Evolutionary conservation across 192 early-diverging fungal genomes (phyloP).

Genomic region (Umbelopsis ramanniana): DNA sequence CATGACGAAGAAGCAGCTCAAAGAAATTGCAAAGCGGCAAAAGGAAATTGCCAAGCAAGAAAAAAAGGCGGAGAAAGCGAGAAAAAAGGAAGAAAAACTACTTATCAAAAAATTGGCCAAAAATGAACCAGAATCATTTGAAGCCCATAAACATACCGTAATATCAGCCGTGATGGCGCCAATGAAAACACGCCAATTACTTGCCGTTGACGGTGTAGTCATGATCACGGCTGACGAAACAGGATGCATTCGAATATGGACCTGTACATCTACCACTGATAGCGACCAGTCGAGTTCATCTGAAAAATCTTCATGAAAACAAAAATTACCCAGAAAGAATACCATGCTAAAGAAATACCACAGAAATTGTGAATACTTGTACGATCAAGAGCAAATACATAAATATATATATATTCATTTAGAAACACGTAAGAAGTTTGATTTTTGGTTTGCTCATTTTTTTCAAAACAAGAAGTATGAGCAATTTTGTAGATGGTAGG

Average conservation of each 20-base stretch:
- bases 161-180: conserved; percentile 67
- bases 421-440: too few relatives aligned
- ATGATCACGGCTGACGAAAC: conserved; percentile 4
- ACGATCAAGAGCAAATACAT: too few relatives aligned
- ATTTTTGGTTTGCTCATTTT: too few relatives aligned
- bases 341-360: too few relatives aligned
- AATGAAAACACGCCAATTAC: conserved; percentile 56
- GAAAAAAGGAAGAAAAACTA: conserved; percentile 16
- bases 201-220: conserved; percentile 40
- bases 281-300: background rate
- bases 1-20: background rate
- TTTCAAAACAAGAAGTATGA: too few relatives aligned
- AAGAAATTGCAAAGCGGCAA: background rate
- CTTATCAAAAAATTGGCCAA: conserved; percentile 16
- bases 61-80: conserved; percentile 30
- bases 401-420: too few relatives aligned
- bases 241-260: conserved; percentile 18
- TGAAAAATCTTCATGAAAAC: background rate
- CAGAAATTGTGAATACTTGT: too few relatives aligned
- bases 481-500: too few relatives aligned
- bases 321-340: background rate
- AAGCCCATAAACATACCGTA: conserved; percentile 57
- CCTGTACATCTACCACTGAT: background rate
- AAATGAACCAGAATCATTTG: conserved; percentile 33
- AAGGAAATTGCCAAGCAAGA: background rate